Evolutionary conservation across 2,329 filamentous ascomycete species (phyloP).

Genomic region (Sarocladiaceae sp.): DNA sequence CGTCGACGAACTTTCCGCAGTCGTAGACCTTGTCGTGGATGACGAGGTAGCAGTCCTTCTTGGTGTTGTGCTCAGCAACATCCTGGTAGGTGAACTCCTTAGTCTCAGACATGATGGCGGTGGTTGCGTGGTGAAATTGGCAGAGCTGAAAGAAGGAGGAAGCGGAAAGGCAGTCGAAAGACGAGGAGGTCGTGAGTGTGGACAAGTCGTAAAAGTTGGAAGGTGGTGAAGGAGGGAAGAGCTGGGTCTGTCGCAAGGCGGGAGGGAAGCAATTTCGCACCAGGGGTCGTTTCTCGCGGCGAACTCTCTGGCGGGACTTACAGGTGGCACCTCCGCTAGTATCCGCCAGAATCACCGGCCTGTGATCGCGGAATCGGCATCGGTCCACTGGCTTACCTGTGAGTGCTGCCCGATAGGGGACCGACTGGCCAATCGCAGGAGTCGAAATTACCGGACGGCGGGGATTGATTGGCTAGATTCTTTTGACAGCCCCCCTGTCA

Average conservation of each 20-base stretch:
- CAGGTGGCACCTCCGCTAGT: neutral
- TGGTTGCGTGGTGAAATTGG: slow-evolving; percentile 15
- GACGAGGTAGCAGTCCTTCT: slow-evolving; percentile 90
- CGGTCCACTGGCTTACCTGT: neutral
- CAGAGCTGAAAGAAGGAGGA: neutral
- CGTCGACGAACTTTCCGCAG: slow-evolving; percentile 82
- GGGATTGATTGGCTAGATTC: neutral
- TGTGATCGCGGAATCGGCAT: slow-evolving; percentile 6
- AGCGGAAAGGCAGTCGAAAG: neutral
- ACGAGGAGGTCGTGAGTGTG: neutral
- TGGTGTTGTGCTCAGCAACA: slow-evolving; percentile 79
- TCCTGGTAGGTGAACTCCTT: slow-evolving; percentile 70
- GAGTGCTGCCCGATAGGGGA: neutral
- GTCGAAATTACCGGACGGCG: slow-evolving; percentile 4
- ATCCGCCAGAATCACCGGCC: neutral
- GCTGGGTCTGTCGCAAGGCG: neutral
- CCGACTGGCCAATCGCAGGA: neutral
- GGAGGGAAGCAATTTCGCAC: slow-evolving; percentile 7
- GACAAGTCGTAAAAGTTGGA: neutral
- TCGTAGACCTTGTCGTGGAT: slow-evolving; percentile 98
- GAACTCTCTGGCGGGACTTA: neutral
- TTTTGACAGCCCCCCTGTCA: neutral
- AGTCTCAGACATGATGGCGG: slow-evolving; percentile 26
- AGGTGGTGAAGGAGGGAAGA: slow-evolving; percentile 8
- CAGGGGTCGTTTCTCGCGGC: neutral